Conservation (phyloP, 495 filamentous ascomycete genomes). For the Trichoderma virens region DNA sequence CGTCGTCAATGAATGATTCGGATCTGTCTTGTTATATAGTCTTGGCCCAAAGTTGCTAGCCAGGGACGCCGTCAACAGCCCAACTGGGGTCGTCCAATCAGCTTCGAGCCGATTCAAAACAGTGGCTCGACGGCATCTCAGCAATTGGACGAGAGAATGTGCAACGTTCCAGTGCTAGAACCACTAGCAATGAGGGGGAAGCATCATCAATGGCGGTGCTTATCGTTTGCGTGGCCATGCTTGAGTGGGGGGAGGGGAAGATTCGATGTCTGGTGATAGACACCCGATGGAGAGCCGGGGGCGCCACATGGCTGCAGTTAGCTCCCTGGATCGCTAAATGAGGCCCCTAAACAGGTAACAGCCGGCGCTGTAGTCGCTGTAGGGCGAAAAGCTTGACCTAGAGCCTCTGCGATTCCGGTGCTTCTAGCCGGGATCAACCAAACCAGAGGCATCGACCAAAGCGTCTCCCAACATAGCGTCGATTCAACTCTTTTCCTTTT, state of each 20-base stretch:
- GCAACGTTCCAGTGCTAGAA: background rate
- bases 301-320: no score
- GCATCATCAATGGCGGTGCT: background rate
- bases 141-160: background rate
- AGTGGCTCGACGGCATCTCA: background rate
- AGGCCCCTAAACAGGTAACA: no score
- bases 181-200: background rate
- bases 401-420: no score
- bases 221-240: background rate
- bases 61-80: background rate
- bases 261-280: background rate
- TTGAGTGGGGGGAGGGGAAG: background rate
- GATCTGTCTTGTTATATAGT: no score
- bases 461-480: no score
- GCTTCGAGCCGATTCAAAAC: background rate
- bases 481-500: background rate
- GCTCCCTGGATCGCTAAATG: no score
- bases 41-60: background rate
- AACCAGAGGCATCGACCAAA: no score
- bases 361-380: no score
- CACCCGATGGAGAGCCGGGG: no score
- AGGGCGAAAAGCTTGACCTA: no score
- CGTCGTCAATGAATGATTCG: no score
- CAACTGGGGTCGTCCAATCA: background rate
- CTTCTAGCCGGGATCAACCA: no score